phyloP scores from a whole-genome alignment of 1,284 basidiomycete species.

The Athelia sp. region DNA sequence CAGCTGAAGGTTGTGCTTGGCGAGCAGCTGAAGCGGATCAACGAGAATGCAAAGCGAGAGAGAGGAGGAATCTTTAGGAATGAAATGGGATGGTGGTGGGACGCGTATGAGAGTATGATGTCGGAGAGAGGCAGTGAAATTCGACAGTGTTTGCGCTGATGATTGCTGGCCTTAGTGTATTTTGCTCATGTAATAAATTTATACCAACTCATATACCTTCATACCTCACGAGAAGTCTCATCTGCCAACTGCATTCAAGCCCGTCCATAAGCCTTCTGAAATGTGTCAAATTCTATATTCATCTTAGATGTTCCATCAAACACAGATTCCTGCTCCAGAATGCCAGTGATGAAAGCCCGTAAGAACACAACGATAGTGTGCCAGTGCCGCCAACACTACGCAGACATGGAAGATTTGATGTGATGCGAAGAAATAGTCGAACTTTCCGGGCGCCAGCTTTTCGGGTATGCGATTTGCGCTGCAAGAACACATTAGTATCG shows the following conservation, averaged over 20 bases:
- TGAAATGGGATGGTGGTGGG: slow-evolving; percentile 30
- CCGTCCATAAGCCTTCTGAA: too few relatives aligned
- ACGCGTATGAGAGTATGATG: slow-evolving; percentile 25
- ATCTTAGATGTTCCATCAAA: too few relatives aligned
- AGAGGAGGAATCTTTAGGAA: slow-evolving; percentile 21
- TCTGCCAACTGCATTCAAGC: too few relatives aligned
- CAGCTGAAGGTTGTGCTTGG: slow-evolving; percentile 38
- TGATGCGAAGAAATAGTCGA: slow-evolving; percentile 77
- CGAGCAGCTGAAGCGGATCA: slow-evolving; percentile 24
- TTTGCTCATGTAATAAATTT: too few relatives aligned
- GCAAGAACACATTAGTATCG: slow-evolving; percentile 14
- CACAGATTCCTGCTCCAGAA: slow-evolving; percentile 21
- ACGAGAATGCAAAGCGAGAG: slow-evolving; percentile 14
- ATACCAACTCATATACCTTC: too few relatives aligned
- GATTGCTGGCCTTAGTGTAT: too few relatives aligned
- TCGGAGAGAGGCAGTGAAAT: too few relatives aligned
- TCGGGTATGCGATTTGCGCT: slow-evolving; percentile 85
- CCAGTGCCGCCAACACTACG: slow-evolving; percentile 74
- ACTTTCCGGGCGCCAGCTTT: slow-evolving; percentile 69
- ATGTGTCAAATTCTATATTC: too few relatives aligned
- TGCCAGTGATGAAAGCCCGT: slow-evolving; percentile 57
- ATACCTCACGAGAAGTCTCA: too few relatives aligned
- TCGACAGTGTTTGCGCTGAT: too few relatives aligned
- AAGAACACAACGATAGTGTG: slow-evolving; percentile 65
- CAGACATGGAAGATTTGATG: slow-evolving; percentile 88